Evolutionary conservation across 2,329 filamentous ascomycete species (phyloP), one percentile per base, ranked within the genome.

Genomic region (Pleomassaria siparia): DNA sequence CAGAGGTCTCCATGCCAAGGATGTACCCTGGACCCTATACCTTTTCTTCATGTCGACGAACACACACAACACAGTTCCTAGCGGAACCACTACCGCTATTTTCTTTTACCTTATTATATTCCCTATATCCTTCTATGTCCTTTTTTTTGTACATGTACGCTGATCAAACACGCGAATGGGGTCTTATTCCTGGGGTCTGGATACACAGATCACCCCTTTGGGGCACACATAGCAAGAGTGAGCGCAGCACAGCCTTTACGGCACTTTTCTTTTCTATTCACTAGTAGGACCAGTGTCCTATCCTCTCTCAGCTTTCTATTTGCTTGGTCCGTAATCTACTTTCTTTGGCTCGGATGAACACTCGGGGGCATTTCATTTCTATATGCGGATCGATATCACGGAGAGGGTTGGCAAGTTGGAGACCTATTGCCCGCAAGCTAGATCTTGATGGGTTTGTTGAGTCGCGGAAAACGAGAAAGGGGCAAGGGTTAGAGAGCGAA

Each of bases 61-160:
- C n/a, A 46, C 8, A 30, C 29, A 47, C 10, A 44, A 40, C 46
- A 55, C 52, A 50, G 22, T 52, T 49, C 15, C 44, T 51, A 26
- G 30, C 49, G 11, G 25, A 25, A 26, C 39, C 12, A 8, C 30
- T 35, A 20, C 16, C 25, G 24, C 15, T 29, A 12, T 43, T 45
- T 30, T 36, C 47, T 46, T 37, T 26, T 28, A 24, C 16, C 42
- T 28, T 42, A 30, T 16, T 30, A 33, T 8, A 43, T 44, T 30
- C 28, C n/a, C 4, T 47, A 2, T 33, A 12, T 41, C 28, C 18
- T 45, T 44, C 29, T 9, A 30, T 30, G 12, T 47, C 15, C 44
- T 52, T 29, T 44, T 20, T 48, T 52, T 18, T 54, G 46, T 51
- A 54, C 26, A 43, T 52, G 49, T 52, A 55, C 40, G 44, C 43